These are phyloP conservation scores for Yamadazyma buinensis DNA, from an alignment of 1,139 yeast genomes.

Conservation along the genomic window DNA sequence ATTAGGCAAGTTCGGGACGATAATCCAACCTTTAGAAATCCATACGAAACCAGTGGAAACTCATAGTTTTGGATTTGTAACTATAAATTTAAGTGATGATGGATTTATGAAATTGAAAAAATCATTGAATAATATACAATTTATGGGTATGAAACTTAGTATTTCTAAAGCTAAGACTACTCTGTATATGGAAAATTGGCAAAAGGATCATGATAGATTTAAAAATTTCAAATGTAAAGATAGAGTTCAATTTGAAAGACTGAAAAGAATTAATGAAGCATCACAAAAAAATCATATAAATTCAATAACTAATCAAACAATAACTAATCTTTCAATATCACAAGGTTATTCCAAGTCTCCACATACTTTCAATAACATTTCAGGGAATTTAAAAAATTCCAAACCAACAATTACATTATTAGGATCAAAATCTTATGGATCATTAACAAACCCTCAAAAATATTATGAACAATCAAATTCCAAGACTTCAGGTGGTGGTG, in stretches of 20 bases:
- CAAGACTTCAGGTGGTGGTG: constrained; percentile 35
- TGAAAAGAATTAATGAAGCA: constrained; percentile 40
- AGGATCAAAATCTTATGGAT: constrained; percentile 36
- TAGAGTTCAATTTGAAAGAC: constrained; percentile 30
- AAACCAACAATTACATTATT: constrained; percentile 29
- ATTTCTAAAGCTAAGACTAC: constrained; percentile 45
- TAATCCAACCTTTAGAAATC: constrained; percentile 42
- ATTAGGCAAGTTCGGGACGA: constrained; percentile 46
- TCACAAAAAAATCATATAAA: constrained; percentile 28
- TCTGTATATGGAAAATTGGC: constrained; percentile 40
- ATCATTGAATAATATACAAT: constrained; percentile 65
- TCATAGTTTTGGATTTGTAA: constrained; percentile 63
- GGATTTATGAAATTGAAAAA: constrained; percentile 46
- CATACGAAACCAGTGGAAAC: constrained; percentile 48
- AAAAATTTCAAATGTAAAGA: constrained; percentile 30
- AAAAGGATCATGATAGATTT: constrained; percentile 30
- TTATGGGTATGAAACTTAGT: constrained; percentile 66
- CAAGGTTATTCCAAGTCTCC: constrained; percentile 31
- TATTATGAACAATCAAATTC: constrained; percentile 13
- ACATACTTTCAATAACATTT: constrained; percentile 29
- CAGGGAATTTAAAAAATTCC: constrained; percentile 35
- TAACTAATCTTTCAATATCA: constrained; percentile 14
- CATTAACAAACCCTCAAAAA: constrained; percentile 17
- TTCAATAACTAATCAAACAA: constrained; percentile 16
- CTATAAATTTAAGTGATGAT: constrained; percentile 48